Evolutionary conservation across 345 rosid species (phyloP).

Genomic region (Turnera subulata): DNA sequence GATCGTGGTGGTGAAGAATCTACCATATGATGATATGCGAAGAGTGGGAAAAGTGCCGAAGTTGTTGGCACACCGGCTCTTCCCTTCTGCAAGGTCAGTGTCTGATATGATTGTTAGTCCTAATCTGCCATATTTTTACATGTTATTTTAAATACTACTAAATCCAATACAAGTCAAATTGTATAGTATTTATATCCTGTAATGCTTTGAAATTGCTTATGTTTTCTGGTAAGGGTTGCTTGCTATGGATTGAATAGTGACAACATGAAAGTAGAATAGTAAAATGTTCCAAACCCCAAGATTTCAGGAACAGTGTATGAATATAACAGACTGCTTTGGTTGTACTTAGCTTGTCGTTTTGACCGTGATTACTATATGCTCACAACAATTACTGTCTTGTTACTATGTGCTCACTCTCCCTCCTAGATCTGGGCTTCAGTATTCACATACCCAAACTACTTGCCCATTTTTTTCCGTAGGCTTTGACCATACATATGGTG

Average conservation of each 20-base stretch:
- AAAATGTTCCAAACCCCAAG: neutral
- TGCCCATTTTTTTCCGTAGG: neutral
- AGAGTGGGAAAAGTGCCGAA: conserved; percentile 98
- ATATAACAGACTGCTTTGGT: neutral
- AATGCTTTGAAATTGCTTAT: neutral
- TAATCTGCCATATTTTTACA: neutral
- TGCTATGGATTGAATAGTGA: neutral
- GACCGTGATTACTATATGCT: neutral
- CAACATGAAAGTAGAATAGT: too few relatives aligned
- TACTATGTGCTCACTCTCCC: neutral
- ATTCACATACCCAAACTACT: too few relatives aligned
- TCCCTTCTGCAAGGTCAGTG: conserved; percentile 93
- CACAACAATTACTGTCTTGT: too few relatives aligned
- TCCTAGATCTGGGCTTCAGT: too few relatives aligned
- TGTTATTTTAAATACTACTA: neutral
- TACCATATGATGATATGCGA: conserved; percentile 84
- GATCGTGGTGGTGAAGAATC: conserved; percentile 83
- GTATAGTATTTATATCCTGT: neutral
- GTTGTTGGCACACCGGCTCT: conserved; percentile 80
- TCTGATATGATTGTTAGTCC: neutral
- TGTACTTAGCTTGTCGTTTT: neutral
- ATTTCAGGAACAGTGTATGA: neutral
- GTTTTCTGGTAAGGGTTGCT: neutral
- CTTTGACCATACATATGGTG: neutral
- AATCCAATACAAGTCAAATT: too few relatives aligned